Evolutionary conservation across 2,329 filamentous ascomycete genomes (phyloP).

Genomic region (Berkeleyomyces basicola): DNA sequence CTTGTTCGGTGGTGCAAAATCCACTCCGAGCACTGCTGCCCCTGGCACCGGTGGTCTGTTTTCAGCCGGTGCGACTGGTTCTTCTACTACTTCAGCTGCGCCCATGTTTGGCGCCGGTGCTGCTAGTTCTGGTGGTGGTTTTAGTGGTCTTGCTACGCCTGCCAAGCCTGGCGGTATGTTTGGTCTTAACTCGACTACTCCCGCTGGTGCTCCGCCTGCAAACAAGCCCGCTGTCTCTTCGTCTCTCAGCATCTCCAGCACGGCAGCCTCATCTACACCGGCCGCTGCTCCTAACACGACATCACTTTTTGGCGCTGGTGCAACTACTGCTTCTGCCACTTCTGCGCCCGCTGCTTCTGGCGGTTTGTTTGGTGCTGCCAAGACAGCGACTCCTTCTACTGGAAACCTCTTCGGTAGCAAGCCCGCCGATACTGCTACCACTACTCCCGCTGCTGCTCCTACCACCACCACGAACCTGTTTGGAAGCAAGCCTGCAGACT

Average conservation of each 20-base stretch:
- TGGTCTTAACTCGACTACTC: conserved; percentile 15
- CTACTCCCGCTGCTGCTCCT: conserved; percentile 19
- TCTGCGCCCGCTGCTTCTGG: conserved; percentile 14
- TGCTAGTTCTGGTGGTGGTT: not conserved
- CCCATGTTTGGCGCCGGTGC: conserved; percentile 15
- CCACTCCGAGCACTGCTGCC: conserved; percentile 18
- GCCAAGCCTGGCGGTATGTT: conserved; percentile 17
- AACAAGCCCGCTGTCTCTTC: conserved; percentile 12
- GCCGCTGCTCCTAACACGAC: conserved; percentile 15
- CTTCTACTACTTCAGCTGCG: conserved; percentile 9
- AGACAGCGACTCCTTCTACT: conserved; percentile 10
- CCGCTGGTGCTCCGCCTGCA: conserved; percentile 8
- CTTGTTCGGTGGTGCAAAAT: conserved; percentile 13
- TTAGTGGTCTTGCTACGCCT: conserved; percentile 2
- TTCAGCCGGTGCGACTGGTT: conserved; percentile 1
- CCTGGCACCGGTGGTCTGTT: conserved; percentile 27
- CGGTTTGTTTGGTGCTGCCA: conserved; percentile 15
- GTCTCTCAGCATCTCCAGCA: conserved; percentile 17
- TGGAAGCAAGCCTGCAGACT: conserved; percentile 7
- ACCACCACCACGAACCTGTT: conserved; percentile 16
- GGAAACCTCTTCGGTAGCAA: conserved; percentile 5
- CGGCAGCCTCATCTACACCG: conserved; percentile 16
- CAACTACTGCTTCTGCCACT: conserved; percentile 14
- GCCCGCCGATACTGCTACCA: conserved; percentile 14
- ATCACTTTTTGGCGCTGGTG: conserved; percentile 16